Evolutionary conservation across 2,329 filamentous ascomycete genomes (phyloP).

Genomic region (Aureobasidium zeae): DNA sequence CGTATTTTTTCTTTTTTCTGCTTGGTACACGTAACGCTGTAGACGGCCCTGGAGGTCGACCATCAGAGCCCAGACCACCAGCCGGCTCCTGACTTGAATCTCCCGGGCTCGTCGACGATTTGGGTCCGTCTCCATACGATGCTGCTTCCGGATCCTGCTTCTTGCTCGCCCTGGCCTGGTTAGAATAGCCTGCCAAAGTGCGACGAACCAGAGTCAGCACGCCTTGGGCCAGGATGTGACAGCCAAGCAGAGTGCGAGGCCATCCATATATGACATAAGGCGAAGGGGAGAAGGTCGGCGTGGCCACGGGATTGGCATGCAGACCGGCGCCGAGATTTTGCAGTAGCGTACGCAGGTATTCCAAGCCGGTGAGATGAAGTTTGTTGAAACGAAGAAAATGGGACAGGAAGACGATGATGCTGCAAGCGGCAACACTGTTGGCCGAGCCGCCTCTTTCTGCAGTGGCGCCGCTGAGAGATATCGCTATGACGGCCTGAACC

Average conservation of each 20-base stretch:
- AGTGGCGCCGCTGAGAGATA: constrained; percentile 77
- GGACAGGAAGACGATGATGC: constrained; percentile 53
- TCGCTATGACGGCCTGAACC: constrained; percentile 85
- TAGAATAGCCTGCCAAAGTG: constrained; percentile 7
- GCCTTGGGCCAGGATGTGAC: constrained; percentile 67
- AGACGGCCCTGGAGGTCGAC: constrained; percentile 43
- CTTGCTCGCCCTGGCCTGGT: constrained; percentile 8
- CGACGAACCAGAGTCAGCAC: constrained; percentile 58
- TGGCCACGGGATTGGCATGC: constrained; percentile 21
- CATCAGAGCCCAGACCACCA: constrained; percentile 37
- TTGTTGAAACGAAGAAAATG: constrained; percentile 46
- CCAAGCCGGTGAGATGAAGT: constrained; percentile 30
- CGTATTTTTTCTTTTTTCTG: constrained; percentile 85
- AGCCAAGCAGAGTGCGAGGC: constrained; percentile 59
- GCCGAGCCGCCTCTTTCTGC: constrained; percentile 59
- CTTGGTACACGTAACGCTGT: constrained; percentile 46
- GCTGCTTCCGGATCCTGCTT: constrained; percentile 52
- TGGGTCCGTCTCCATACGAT: constrained; percentile 11
- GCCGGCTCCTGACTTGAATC: constrained; percentile 36
- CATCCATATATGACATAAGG: constrained; percentile 50
- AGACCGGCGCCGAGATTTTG: constrained; percentile 28
- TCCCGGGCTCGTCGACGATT: constrained; percentile 21
- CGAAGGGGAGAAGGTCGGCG: constrained; percentile 20
- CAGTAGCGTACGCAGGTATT: constrained; percentile 30
- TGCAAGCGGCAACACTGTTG: constrained; percentile 62